A percentile compares a stretch with the other conserved stretches of the same genome.
Evolutionary conservation across 176 grass and related monocot species (phyloP).

Genomic region (Triticum monococcum): DNA sequence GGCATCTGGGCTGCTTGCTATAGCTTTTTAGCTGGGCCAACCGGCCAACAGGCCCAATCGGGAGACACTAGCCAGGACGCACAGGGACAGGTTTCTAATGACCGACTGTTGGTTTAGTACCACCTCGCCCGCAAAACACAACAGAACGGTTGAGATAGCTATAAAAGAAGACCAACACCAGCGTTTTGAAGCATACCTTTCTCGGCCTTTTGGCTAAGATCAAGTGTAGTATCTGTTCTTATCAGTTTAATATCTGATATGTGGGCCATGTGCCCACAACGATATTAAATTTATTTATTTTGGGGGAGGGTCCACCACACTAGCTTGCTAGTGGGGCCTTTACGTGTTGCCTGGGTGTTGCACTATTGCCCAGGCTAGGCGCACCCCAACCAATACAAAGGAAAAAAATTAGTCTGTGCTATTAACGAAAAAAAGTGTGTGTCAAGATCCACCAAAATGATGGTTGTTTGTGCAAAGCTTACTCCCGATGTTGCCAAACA

Average conservation of each 20-base stretch:
- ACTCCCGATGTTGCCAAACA: too few relatives aligned
- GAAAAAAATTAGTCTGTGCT: not conserved
- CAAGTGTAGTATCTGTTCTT: conserved; percentile 86
- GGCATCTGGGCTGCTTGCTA: too few relatives aligned
- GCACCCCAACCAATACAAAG: not conserved
- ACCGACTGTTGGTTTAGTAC: not conserved
- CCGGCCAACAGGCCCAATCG: too few relatives aligned
- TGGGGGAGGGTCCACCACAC: not conserved
- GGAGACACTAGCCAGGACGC: too few relatives aligned
- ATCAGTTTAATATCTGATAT: conserved; percentile 84
- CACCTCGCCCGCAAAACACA: not conserved
- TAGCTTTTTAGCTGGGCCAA: too few relatives aligned
- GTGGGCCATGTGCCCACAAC: not conserved
- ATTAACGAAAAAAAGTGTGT: too few relatives aligned
- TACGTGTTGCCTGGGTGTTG: not conserved
- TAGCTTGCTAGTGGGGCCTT: not conserved
- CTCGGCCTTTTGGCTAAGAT: conserved; percentile 86
- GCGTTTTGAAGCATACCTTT: conserved; percentile 32
- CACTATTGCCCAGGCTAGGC: not conserved
- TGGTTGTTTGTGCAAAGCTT: too few relatives aligned
- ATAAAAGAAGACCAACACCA: not conserved
- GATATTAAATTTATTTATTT: too few relatives aligned
- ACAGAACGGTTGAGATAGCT: not conserved
- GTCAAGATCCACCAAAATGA: too few relatives aligned
- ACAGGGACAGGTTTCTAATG: too few relatives aligned